Evolutionary conservation across 257 asterid genomes (phyloP).

Genomic region (Cruciata laevipes): DNA sequence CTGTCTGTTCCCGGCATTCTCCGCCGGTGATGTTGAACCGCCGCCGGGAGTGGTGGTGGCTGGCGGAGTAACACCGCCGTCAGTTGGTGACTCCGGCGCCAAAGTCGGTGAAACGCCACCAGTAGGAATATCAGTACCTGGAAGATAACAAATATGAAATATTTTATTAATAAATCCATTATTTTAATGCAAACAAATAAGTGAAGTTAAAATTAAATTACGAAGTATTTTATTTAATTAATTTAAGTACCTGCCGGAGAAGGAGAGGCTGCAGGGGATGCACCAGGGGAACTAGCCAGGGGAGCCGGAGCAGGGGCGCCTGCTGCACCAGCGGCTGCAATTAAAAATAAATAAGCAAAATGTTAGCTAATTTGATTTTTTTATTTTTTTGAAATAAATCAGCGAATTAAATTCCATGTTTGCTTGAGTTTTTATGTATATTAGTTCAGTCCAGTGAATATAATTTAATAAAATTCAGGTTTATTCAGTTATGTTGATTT

Average conservation of each 20-base stretch:
- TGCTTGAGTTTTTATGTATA: too few species aligned
- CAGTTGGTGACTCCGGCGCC: constrained; percentile 23
- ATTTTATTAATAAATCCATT: not conserved
- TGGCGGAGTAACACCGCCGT: constrained; percentile 22
- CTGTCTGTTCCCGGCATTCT: constrained; percentile 17
- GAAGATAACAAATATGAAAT: not conserved
- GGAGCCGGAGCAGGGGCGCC: constrained; percentile 32
- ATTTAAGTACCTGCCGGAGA: constrained; percentile 24
- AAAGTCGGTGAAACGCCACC: constrained; percentile 23
- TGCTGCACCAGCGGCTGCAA: constrained; percentile 24
- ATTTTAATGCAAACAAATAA: not conserved
- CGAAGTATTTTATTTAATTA: not conserved
- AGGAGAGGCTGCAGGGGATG: constrained; percentile 25
- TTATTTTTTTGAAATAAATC: too few species aligned
- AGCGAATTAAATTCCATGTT: too few species aligned
- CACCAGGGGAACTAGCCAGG: constrained; percentile 19
- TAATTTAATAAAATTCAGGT: too few species aligned
- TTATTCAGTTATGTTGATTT: too few species aligned
- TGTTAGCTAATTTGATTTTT: not conserved
- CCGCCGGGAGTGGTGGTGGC: constrained; percentile 1
- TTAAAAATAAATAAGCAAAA: not conserved
- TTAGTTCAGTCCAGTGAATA: too few species aligned
- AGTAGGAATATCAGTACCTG: constrained; percentile 15
- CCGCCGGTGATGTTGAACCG: constrained; percentile 14
- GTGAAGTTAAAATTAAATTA: not conserved